A percentile compares a stretch with the other conserved stretches of the same genome.
These are phyloP conservation scores for Fereydounia khargensis DNA, from an alignment of 1,284 basidiomycete species.

Conservation along the genomic window DNA sequence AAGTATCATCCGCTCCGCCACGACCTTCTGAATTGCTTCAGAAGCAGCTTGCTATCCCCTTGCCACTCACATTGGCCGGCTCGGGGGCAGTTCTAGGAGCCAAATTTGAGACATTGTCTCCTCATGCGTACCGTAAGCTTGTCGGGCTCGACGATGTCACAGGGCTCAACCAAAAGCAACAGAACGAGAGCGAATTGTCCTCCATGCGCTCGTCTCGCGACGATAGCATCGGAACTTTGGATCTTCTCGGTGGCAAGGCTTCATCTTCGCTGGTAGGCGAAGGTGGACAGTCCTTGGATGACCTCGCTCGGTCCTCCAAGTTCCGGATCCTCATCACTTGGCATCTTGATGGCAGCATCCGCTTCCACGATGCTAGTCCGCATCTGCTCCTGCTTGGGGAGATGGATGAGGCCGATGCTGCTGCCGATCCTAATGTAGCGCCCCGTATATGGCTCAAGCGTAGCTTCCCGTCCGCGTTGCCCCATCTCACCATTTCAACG, in stretches of 20 bases:
- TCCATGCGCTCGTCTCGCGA: conserved; percentile 13
- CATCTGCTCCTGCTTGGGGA: conserved; percentile 45
- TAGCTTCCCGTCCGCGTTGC: conserved; percentile 44
- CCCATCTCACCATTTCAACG: conserved; percentile 43
- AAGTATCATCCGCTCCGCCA: not conserved
- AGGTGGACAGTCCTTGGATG: conserved; percentile 13
- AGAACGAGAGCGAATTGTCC: conserved; percentile 9
- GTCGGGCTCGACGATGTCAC: conserved; percentile 25
- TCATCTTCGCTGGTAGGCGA: conserved; percentile 14
- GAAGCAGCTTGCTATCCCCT: conserved; percentile 36
- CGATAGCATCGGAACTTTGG: conserved; percentile 13
- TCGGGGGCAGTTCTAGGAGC: conserved; percentile 44
- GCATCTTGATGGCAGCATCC: conserved; percentile 52
- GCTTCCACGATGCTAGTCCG: conserved; percentile 48
- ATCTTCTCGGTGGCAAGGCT: conserved; percentile 35
- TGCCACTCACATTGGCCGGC: conserved; percentile 40
- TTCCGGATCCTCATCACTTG: conserved; percentile 46
- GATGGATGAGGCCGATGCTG: conserved; percentile 12
- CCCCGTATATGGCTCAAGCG: conserved; percentile 23
- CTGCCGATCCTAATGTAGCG: conserved; percentile 3
- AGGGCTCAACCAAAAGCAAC: conserved; percentile 24
- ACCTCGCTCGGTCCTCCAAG: conserved; percentile 10
- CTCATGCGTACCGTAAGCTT: conserved; percentile 41
- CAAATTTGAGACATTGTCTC: conserved; percentile 23
- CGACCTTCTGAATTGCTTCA: not conserved